A percentile compares a stretch with the other conserved stretches of the same genome.
Evolutionary conservation across 2,329 filamentous ascomycete genomes (phyloP).

Genomic region (Plenodomus biglobosus): DNA sequence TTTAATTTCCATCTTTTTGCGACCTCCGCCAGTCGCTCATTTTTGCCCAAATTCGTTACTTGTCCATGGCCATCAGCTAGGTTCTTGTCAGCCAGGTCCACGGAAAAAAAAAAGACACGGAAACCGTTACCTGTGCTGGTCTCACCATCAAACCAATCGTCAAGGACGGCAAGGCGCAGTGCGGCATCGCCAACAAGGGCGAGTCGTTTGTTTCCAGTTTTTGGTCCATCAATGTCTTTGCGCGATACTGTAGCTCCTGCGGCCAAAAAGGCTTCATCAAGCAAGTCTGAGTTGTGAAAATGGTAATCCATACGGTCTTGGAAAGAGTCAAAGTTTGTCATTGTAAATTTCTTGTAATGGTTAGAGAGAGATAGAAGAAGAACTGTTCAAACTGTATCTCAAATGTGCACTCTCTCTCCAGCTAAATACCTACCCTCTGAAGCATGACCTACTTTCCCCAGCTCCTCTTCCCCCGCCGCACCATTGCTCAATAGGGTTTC

Average conservation of each 20-base stretch:
- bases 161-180: conserved; percentile 1
- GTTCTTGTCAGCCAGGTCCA: neutral
- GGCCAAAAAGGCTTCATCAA: conserved; percentile 7
- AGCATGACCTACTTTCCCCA: too few relatives aligned
- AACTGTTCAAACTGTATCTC: too few relatives aligned
- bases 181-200: conserved; percentile 8
- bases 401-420: too few relatives aligned
- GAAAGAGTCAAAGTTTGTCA: too few relatives aligned
- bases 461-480: too few relatives aligned
- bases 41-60: neutral
- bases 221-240: neutral
- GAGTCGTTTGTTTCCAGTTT: conserved; percentile 9
- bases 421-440: too few relatives aligned
- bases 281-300: neutral
- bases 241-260: conserved; percentile 6
- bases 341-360: too few relatives aligned
- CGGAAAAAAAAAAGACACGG: neutral
- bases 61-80: neutral
- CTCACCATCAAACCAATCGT: conserved; percentile 4
- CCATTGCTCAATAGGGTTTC: too few relatives aligned
- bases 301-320: too few relatives aligned
- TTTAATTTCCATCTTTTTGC: conserved; percentile 3
- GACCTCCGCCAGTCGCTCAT: conserved; percentile 1
- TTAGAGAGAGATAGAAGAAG: too few relatives aligned
- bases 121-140: conserved; percentile 2